phyloP scores from a whole-genome alignment of 768 basidiomycete genomes.

The Pholiota microspora region DNA sequence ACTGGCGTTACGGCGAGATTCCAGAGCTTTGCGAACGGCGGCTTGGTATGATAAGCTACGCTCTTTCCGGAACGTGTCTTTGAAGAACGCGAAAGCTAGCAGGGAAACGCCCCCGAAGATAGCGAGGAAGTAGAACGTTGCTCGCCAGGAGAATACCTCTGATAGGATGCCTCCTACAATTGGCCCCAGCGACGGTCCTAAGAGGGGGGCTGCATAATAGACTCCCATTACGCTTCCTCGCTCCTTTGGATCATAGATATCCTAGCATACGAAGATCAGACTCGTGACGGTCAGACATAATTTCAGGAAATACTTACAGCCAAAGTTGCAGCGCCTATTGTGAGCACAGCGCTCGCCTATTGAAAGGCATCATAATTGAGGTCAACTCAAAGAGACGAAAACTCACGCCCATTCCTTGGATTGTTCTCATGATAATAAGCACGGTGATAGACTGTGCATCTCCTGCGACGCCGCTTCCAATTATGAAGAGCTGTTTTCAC shows the following conservation, averaged over 20 bases:
- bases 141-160: constrained; percentile 67
- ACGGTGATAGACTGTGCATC: constrained; percentile 1
- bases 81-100: constrained; percentile 61
- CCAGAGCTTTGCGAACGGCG: constrained; percentile 1
- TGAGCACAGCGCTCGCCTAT: constrained; percentile 48
- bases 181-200: constrained; percentile 67
- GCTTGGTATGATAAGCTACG: constrained; percentile 74
- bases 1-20: constrained; percentile 38
- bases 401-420: constrained; percentile 9
- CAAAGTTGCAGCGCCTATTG: constrained; percentile 72
- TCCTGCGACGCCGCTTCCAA: constrained; percentile 7
- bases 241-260: constrained; percentile 11
- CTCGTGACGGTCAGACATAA: constrained; percentile 27
- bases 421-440: constrained; percentile 1
- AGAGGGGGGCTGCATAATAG: constrained; percentile 72
- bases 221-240: constrained; percentile 52
- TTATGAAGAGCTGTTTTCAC: constrained; percentile 2
- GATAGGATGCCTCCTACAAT: constrained; percentile 66
- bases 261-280: background rate
- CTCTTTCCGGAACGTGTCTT: constrained; percentile 77
- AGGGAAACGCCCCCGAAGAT: constrained; percentile 54
- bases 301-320: constrained; percentile 56
- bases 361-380: background rate
- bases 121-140: constrained; percentile 76
- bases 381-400: background rate